phyloP scores from a whole-genome alignment of 352 stramenopile species.

The Aphanomyces cochlioides region DNA sequence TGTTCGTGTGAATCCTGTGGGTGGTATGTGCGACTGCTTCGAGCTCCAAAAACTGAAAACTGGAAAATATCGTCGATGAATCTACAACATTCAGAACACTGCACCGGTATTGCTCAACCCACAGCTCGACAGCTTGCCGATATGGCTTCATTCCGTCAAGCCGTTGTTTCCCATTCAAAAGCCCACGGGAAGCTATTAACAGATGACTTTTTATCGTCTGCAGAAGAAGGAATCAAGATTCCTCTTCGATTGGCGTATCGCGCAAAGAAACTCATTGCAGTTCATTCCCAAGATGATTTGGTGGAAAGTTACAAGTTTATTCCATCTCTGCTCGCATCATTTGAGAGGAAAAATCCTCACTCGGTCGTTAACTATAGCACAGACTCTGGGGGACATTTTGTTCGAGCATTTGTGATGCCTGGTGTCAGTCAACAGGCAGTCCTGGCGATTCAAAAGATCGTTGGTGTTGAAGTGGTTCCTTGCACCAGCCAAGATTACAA shows the following conservation, averaged over 20 bases:
- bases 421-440: constrained; percentile 48
- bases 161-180: constrained; percentile 73
- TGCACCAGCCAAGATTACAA: constrained; percentile 69
- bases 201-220: constrained; percentile 69
- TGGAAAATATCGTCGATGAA: constrained; percentile 89
- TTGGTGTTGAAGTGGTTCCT: constrained; percentile 67
- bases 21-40: constrained; percentile 78
- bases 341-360: constrained; percentile 64
- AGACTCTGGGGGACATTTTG: constrained; percentile 56
- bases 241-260: constrained; percentile 66
- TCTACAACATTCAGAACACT: constrained; percentile 65
- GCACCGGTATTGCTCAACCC: constrained; percentile 58
- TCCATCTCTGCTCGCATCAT: constrained; percentile 63
- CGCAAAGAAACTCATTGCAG: constrained; percentile 63
- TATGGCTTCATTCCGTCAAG: constrained; percentile 72
- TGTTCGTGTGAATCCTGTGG: constrained; percentile 66
- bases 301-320: constrained; percentile 83
- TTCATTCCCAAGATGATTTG: constrained; percentile 64
- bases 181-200: constrained; percentile 70
- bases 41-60: constrained; percentile 82
- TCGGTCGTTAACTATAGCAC: constrained; percentile 62
- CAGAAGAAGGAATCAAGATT: constrained; percentile 61
- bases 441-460: constrained; percentile 57
- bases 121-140: constrained; percentile 71
- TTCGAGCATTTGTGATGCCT: constrained; percentile 68